These are phyloP conservation scores for Puccinia novopanici DNA, from an alignment of 1,284 basidiomycete genomes.

Conservation along the genomic window DNA sequence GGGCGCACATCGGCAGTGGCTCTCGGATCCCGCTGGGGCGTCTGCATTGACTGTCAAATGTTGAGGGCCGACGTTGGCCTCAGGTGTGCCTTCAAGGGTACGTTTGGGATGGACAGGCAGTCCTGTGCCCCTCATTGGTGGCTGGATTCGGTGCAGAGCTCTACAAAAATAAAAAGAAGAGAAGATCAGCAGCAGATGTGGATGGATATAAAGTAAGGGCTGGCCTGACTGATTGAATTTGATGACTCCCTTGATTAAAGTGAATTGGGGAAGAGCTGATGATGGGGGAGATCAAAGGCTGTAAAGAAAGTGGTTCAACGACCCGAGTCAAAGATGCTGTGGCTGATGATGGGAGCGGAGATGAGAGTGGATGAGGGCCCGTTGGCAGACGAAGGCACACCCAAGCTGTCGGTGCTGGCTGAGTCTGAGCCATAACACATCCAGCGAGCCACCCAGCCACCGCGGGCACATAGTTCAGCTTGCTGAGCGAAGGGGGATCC, in stretches of 20 bases:
- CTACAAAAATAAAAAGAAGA: neutral
- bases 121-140: neutral
- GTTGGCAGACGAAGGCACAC: slow-evolving; percentile 40
- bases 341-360: neutral
- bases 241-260: neutral
- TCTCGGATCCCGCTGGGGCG: neutral
- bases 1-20: slow-evolving; percentile 7
- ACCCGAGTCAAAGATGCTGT: neutral
- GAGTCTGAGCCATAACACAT: too few relatives aligned
- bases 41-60: neutral
- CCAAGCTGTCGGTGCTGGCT: too few relatives aligned
- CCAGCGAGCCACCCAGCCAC: too few relatives aligned
- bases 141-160: neutral
- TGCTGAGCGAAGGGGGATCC: too few relatives aligned
- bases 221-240: neutral
- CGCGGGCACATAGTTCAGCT: too few relatives aligned
- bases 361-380: slow-evolving; percentile 13
- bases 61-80: slow-evolving; percentile 10
- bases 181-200: neutral
- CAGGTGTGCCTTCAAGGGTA: slow-evolving; percentile 14
- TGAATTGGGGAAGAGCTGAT: neutral
- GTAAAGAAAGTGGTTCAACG: neutral
- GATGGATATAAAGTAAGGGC: neutral
- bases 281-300: neutral
- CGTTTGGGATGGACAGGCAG: slow-evolving; percentile 26